Conservation (phyloP, 108 stramenopile species). For the Licmophora abbreviata region DNA sequence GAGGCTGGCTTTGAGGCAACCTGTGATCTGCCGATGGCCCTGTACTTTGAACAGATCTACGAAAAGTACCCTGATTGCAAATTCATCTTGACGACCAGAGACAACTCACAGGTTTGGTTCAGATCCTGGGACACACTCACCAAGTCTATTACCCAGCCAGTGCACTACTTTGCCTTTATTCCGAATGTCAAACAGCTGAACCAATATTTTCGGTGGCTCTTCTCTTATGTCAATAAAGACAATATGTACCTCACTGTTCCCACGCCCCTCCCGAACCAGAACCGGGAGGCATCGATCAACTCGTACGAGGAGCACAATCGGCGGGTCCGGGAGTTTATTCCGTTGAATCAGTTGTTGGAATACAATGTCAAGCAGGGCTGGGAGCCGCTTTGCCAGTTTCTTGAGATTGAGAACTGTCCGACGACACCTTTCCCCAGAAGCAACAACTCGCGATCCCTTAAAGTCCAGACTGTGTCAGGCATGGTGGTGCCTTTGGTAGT, state of each 20-base stretch:
- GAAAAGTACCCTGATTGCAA: slow-evolving; percentile 69
- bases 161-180: slow-evolving; percentile 34
- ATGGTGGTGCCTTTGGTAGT: slow-evolving; percentile 35
- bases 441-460: slow-evolving; percentile 52
- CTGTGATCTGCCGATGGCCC: slow-evolving; percentile 66
- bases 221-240: slow-evolving; percentile 59
- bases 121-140: slow-evolving; percentile 60
- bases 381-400: slow-evolving; percentile 67
- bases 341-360: slow-evolving; percentile 50
- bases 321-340: slow-evolving; percentile 43
- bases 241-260: slow-evolving; percentile 34
- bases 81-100: slow-evolving; percentile 67
- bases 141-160: slow-evolving; percentile 48
- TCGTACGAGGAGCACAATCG: slow-evolving; percentile 66
- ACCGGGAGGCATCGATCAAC: slow-evolving; percentile 41
- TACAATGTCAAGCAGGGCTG: slow-evolving; percentile 69
- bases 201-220: slow-evolving; percentile 70
- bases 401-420: slow-evolving; percentile 58
- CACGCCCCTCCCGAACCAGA: slow-evolving; percentile 50
- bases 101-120: slow-evolving; percentile 70
- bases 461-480: slow-evolving; percentile 50
- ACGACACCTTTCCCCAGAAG: slow-evolving; percentile 63
- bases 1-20: slow-evolving; percentile 51
- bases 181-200: slow-evolving; percentile 41
- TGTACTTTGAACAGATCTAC: slow-evolving; percentile 57